These are phyloP conservation scores for Rhizopus sp. DNA, from an alignment of 371 early-diverging fungal genomes.

Conservation along the genomic window DNA sequence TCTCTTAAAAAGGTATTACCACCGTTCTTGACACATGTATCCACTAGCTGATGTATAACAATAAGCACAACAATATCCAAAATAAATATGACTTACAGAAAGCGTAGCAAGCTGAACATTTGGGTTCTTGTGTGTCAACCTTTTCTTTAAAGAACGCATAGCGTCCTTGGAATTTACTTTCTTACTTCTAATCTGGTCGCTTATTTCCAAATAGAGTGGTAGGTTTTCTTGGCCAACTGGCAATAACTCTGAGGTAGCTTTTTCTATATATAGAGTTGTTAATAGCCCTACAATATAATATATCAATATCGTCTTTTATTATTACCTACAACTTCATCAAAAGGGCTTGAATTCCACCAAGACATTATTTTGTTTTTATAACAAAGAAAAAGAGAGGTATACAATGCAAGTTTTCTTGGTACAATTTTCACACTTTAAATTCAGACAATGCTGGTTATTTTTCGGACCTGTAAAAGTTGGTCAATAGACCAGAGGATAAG, in stretches of 20 bases:
- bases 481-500: too few relatives aligned
- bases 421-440: too few relatives aligned
- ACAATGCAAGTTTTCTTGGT: background rate
- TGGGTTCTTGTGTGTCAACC: conserved; percentile 86
- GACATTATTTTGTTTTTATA: conserved; percentile 15
- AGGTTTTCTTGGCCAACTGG: conserved; percentile 87
- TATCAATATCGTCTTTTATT: background rate
- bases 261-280: conserved; percentile 47
- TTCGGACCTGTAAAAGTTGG: too few relatives aligned
- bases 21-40: conserved; percentile 93
- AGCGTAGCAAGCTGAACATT: conserved; percentile 90
- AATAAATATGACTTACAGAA: conserved; percentile 56
- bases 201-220: conserved; percentile 80
- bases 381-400: background rate
- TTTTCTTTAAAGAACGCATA: conserved; percentile 68
- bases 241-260: conserved; percentile 88
- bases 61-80: background rate
- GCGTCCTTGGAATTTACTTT: conserved; percentile 79
- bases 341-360: conserved; percentile 41
- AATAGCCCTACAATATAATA: background rate
- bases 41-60: conserved; percentile 63
- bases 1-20: conserved; percentile 86
- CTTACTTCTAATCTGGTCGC: conserved; percentile 90
- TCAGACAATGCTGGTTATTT: too few relatives aligned
- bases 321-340: conserved; percentile 61